Evolutionary conservation across 805 yeast species (phyloP).

Genomic region (Metschnikowia baotianmanensis): DNA sequence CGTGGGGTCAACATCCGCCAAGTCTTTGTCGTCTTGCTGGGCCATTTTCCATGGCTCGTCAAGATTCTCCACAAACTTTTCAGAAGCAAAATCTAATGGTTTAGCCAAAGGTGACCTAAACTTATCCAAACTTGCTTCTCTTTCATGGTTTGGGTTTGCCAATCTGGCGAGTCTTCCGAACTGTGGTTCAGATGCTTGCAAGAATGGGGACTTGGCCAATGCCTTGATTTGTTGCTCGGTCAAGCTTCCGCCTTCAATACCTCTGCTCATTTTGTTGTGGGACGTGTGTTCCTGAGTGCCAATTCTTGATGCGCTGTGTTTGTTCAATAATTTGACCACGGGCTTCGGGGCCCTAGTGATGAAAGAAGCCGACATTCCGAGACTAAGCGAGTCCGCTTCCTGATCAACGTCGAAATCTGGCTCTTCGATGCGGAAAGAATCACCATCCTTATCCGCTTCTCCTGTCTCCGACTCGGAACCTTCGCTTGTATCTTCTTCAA

Average conservation of each 20-base stretch:
- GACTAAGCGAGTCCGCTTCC: conserved; percentile 32
- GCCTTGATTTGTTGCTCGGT: conserved; percentile 52
- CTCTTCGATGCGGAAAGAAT: conserved; percentile 3
- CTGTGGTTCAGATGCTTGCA: conserved; percentile 60
- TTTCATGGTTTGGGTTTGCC: conserved; percentile 32
- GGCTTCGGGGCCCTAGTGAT: conserved; percentile 39
- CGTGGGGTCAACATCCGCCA: conserved; percentile 54
- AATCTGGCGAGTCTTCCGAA: conserved; percentile 44
- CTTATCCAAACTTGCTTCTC: conserved; percentile 10
- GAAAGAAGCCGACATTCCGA: conserved; percentile 42
- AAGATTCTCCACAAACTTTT: conserved; percentile 14
- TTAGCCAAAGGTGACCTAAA: conserved; percentile 25
- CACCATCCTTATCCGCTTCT: neutral
- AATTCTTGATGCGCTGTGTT: conserved; percentile 12
- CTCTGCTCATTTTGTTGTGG: conserved; percentile 29
- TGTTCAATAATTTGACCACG: conserved; percentile 32
- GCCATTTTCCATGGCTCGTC: conserved; percentile 44
- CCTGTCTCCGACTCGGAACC: conserved; percentile 13
- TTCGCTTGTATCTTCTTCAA: conserved; percentile 19
- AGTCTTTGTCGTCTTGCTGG: conserved; percentile 36
- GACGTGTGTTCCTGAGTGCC: conserved; percentile 33
- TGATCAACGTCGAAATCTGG: conserved; percentile 13
- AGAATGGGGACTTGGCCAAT: conserved; percentile 52
- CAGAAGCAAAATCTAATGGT: conserved; percentile 19
- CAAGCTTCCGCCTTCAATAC: conserved; percentile 30